Evolutionary conservation across 2,329 filamentous ascomycete genomes (phyloP), one percentile per base, ranked within the genome.

Genomic region (Penicillium psychrosexuale): DNA sequence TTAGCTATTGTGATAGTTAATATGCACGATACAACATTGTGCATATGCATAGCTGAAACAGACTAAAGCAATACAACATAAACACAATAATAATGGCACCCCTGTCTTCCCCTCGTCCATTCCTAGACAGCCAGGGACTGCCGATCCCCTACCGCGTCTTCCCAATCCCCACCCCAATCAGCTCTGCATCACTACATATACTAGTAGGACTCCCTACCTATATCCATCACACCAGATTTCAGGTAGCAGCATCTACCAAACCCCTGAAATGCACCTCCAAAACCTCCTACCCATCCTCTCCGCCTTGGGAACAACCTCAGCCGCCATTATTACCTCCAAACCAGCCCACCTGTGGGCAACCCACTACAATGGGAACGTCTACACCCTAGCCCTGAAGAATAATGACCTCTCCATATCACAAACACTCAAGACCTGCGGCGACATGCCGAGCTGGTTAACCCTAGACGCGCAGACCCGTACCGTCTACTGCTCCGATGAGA

Each of bases 361-460:
- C 1, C 56, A 61, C 40, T 60, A 57, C 43, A 61, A 63, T 27
- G 66, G 62, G n/a, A 62, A 60, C 33, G 56, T 65, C n/a, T 65
- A 65, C 45, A 51, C 57, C 1, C 51, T 65, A 5, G n/a, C 44
- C 1, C 47, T 65, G 3, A 42, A 47, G 11, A 36, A 55, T 22
- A 58, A 60, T 36, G 42, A 57, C 6, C 65, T 73, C 8, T 52
- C 61, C 1, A 43, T 69, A 11, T 51, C 65, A 6, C 57, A 66
- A 15, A 57, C 64, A 5, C 51, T 63, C n/a, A 57, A 69, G 19
- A 66, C 69, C 13, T 74, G 71, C 55, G 71, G 70, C 8, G 53
- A 47, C 7, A 70, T 70, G 61, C 71, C 72, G 4, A 73, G 70
- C 58, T 74, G 72, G 71, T 50, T 74, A 4, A 73, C 67, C 3